Percentiles rank a stretch among this genome's conserved stretches.
Evolutionary conservation across 306 rosid species (phyloP).

Genomic region (Malus sylvestris): DNA sequence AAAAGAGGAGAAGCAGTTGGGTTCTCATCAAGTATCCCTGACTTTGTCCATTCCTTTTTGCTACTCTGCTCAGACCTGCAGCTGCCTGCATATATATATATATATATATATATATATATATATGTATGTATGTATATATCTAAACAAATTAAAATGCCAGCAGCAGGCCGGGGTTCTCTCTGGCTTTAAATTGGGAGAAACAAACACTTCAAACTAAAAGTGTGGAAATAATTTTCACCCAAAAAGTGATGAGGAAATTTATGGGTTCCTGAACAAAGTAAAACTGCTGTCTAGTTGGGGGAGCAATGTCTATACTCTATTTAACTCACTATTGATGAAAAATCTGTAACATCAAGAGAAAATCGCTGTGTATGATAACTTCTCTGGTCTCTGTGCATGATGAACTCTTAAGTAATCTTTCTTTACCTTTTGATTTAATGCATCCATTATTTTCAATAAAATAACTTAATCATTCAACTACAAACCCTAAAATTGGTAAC

Average conservation of each 20-base stretch:
- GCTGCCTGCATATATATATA: not conserved
- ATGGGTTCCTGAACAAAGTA: not conserved
- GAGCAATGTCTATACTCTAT: not conserved
- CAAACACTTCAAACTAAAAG: not conserved
- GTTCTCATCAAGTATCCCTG: not conserved
- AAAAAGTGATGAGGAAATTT: not conserved
- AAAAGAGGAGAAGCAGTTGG: not conserved
- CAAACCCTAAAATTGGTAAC: not conserved
- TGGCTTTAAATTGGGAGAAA: not conserved
- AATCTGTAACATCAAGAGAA: not conserved
- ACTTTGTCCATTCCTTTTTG: not conserved
- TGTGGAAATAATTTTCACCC: not conserved
- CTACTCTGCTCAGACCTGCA: not conserved
- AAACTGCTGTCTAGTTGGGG: not conserved
- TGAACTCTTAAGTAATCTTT: not conserved
- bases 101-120: too few species aligned
- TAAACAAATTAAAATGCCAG: not conserved
- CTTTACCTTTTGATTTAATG: not conserved
- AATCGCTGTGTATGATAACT: not conserved
- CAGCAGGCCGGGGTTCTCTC: not conserved
- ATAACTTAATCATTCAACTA: not conserved
- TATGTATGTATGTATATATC: too few species aligned
- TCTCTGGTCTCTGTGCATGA: not conserved
- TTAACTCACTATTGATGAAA: not conserved
- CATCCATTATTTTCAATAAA: too few species aligned